phyloP scores from a whole-genome alignment of 306 rosid genomes.

The Adenanthera pavonina region DNA sequence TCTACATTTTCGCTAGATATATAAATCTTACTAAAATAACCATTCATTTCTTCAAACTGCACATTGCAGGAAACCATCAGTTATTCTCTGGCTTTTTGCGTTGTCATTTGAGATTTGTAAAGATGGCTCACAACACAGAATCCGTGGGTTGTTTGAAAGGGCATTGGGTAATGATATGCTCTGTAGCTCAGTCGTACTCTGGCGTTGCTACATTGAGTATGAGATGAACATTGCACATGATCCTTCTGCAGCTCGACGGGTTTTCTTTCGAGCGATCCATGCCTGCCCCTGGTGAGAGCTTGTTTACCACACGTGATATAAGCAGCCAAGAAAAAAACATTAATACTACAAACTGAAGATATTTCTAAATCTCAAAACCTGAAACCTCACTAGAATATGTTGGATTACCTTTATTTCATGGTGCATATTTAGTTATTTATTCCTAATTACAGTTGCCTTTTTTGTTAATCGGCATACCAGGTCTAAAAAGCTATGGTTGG shows the following conservation, averaged over 20 bases:
- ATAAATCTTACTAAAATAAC: conserved; percentile 10
- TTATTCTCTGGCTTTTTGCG: conserved; percentile 78
- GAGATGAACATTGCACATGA: conserved; percentile 63
- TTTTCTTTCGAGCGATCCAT: conserved; percentile 95
- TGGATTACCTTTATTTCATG: neutral
- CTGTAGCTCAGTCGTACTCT: conserved; percentile 75
- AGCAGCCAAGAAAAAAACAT: neutral
- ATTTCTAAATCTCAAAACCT: neutral
- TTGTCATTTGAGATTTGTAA: conserved; percentile 77
- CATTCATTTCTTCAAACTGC: conserved; percentile 27
- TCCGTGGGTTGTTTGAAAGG: conserved; percentile 86
- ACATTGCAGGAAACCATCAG: conserved; percentile 82
- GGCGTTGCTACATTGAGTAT: conserved; percentile 86
- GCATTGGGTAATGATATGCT: conserved; percentile 66
- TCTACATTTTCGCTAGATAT: neutral
- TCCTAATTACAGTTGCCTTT: neutral
- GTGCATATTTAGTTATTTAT: conserved; percentile 9
- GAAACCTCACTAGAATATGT: neutral
- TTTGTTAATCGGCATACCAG: conserved; percentile 44
- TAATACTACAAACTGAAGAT: neutral
- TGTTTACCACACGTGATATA: neutral
- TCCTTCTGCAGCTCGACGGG: conserved; percentile 76
- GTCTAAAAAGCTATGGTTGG: conserved; percentile 95
- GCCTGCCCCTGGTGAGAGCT: conserved; percentile 91
- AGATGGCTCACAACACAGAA: conserved; percentile 78